Conservation (phyloP, 75 land plant genomes). For the Pseudotsuga menziesii region DNA sequence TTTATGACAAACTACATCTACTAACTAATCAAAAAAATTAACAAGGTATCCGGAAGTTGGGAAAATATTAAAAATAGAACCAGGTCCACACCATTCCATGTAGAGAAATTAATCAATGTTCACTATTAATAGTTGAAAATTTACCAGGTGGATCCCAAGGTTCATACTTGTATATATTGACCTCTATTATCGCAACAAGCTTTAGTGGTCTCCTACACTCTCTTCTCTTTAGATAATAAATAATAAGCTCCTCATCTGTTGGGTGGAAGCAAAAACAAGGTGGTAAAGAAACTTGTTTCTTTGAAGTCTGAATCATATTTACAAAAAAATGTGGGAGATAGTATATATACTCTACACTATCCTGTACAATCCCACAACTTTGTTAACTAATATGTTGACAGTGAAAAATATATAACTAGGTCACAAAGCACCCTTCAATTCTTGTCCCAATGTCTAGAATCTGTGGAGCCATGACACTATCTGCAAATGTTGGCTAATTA, state of each 20-base stretch:
- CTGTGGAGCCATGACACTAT: not conserved
- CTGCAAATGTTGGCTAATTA: not conserved
- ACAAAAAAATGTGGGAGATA: not conserved
- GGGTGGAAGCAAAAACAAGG: slow-evolving; percentile 41
- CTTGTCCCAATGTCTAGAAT: not conserved
- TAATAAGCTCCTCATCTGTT: slow-evolving; percentile 42
- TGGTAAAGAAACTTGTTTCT: slow-evolving; percentile 14
- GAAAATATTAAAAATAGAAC: not conserved
- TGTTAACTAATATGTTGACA: not conserved
- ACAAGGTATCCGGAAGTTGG: not conserved
- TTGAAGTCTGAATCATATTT: not conserved
- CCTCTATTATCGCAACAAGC: slow-evolving; percentile 22
- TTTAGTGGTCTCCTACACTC: slow-evolving; percentile 11
- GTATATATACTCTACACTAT: not conserved
- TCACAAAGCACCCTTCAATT: not conserved
- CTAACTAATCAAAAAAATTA: too few species aligned
- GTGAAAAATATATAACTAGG: not conserved
- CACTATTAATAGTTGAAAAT: not conserved
- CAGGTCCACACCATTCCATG: not conserved
- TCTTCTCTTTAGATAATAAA: slow-evolving; percentile 27
- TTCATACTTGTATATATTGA: slow-evolving; percentile 44
- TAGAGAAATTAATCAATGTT: not conserved
- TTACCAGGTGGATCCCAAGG: slow-evolving; percentile 48
- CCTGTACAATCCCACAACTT: not conserved
- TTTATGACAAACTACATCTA: too few species aligned